phyloP scores from a whole-genome alignment of 2,329 filamentous ascomycete genomes.

The Verticillium klebahnii region DNA sequence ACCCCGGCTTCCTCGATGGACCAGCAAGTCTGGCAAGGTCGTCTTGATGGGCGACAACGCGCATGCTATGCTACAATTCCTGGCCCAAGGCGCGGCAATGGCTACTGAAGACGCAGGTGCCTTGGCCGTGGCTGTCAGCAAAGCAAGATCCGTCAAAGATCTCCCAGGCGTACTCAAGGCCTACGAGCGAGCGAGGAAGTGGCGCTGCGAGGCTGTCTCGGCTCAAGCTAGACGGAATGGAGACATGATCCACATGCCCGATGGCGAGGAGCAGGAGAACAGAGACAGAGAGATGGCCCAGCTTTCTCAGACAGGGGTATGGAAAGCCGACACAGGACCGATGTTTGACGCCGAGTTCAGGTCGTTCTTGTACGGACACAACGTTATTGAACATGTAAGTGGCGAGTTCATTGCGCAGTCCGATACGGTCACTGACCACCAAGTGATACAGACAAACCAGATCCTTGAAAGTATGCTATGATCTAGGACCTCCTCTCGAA shows the following conservation, averaged over 20 bases:
- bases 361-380: background rate
- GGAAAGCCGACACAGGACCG: background rate
- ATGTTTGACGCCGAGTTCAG: conserved; percentile 1
- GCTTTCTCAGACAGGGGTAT: background rate
- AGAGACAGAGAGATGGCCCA: background rate
- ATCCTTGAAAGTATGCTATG: background rate
- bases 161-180: background rate
- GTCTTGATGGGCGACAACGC: conserved; percentile 1
- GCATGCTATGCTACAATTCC: background rate
- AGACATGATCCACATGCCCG: background rate
- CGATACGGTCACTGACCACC: too few species aligned
- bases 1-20: background rate
- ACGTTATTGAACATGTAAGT: background rate
- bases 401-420: background rate
- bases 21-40: background rate
- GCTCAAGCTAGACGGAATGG: background rate
- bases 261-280: background rate
- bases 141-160: background rate
- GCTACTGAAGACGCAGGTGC: background rate
- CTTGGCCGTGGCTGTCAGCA: background rate
- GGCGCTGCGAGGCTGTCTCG: background rate
- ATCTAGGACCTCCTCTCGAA: background rate
- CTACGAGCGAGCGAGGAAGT: background rate
- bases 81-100: conserved; percentile 1
- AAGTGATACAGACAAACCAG: background rate